These are phyloP conservation scores for Aureoboletus auriporus DNA, from an alignment of 768 basidiomycete species.

Conservation along the genomic window DNA sequence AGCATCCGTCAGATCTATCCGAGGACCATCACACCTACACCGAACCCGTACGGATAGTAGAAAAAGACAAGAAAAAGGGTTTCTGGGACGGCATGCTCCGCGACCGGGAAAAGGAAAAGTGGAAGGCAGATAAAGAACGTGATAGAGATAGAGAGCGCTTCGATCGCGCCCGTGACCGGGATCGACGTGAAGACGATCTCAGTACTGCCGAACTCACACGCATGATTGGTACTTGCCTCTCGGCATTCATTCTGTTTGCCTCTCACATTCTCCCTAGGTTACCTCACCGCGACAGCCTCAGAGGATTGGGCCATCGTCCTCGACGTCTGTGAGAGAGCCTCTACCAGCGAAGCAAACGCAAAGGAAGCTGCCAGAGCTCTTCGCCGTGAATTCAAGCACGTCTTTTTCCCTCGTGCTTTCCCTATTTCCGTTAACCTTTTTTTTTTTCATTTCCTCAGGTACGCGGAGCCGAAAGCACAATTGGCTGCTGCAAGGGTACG, in stretches of 20 bases:
- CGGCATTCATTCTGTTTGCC: neutral
- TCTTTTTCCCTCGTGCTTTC: constrained; percentile 5
- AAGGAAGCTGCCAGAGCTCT: constrained; percentile 84
- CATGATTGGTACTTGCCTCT: constrained; percentile 56
- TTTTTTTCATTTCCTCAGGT: constrained; percentile 37
- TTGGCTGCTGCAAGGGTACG: constrained; percentile 72
- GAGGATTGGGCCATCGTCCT: constrained; percentile 82
- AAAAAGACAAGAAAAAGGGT: constrained; percentile 47
- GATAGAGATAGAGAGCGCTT: constrained; percentile 35
- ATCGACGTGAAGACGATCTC: constrained; percentile 41
- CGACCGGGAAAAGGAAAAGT: constrained; percentile 34
- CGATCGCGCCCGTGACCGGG: constrained; percentile 29
- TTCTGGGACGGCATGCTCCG: constrained; percentile 47
- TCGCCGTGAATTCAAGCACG: constrained; percentile 81
- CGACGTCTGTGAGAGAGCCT: constrained; percentile 83
- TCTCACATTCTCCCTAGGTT: constrained; percentile 40
- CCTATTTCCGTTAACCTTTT: constrained; percentile 2
- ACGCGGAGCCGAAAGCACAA: constrained; percentile 72
- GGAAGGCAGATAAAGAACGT: constrained; percentile 26
- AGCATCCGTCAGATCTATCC: constrained; percentile 22
- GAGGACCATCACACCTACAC: constrained; percentile 29
- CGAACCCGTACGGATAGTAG: constrained; percentile 28
- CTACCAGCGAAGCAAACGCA: constrained; percentile 63
- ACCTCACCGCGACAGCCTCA: constrained; percentile 70
- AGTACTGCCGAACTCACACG: constrained; percentile 53